phyloP scores from a whole-genome alignment of 768 basidiomycete species.

The Suillus alpinus region DNA sequence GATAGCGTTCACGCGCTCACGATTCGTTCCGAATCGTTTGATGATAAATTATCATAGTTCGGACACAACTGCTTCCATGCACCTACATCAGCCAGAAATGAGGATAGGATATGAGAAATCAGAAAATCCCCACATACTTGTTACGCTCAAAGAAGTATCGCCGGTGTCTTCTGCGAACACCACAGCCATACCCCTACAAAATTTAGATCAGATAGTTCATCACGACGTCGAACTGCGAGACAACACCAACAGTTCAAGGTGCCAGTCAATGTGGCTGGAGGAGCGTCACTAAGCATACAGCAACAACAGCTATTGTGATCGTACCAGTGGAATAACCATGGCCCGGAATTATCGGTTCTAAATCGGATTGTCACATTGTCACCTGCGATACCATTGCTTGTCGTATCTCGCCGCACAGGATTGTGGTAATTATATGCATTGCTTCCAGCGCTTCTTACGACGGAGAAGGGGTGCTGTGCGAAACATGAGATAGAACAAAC shows the following conservation, averaged over 20 bases:
- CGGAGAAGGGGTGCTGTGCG: conserved; percentile 37
- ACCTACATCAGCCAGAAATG: background rate
- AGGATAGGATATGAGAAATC: background rate
- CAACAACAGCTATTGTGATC: background rate
- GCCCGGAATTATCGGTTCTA: conserved; percentile 64
- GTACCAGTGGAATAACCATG: conserved; percentile 47
- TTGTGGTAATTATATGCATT: conserved; percentile 38
- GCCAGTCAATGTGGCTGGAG: conserved; percentile 38
- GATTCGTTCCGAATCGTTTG: background rate
- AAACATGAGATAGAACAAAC: background rate
- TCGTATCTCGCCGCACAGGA: conserved; percentile 53
- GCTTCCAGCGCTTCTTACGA: conserved; percentile 39
- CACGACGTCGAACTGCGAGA: conserved; percentile 4
- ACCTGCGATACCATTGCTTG: conserved; percentile 24
- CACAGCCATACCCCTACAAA: conserved; percentile 38
- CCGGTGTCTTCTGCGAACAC: conserved; percentile 34
- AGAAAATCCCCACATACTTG: conserved; percentile 9
- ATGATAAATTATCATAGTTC: background rate
- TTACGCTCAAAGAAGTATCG: conserved; percentile 17
- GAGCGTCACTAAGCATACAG: background rate
- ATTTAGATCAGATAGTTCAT: conserved; percentile 29
- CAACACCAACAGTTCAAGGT: conserved; percentile 26
- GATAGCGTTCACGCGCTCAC: background rate
- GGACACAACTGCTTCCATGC: background rate
- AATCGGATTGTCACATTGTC: conserved; percentile 56